Evolutionary conservation across 116 monocot genomes (phyloP).

Genomic region (Thalassia testudinum): DNA sequence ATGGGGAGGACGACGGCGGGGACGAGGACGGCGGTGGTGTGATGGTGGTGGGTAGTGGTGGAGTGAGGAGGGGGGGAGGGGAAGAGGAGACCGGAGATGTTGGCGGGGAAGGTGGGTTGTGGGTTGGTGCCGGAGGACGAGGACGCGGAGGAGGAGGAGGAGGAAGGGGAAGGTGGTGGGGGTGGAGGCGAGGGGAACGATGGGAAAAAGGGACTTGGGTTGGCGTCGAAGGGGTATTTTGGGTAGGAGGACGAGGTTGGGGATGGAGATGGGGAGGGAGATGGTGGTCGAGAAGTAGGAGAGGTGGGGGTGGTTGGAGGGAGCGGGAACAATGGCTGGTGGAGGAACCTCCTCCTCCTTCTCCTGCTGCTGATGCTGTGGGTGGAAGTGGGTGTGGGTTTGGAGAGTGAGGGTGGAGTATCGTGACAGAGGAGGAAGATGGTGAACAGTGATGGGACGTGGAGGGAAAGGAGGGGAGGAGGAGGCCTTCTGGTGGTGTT

Average conservation of each 20-base stretch:
- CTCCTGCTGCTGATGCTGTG: no score
- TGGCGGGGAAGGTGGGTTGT: conserved; percentile 34
- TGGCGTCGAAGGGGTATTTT: conserved; percentile 17
- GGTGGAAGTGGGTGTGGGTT: not conserved
- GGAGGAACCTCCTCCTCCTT: conserved; percentile 29
- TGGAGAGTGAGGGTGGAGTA: not conserved
- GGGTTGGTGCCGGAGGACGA: conserved; percentile 4
- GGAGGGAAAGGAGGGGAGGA: no score
- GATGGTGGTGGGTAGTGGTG: conserved; percentile 2
- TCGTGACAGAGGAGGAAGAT: no score
- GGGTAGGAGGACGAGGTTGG: conserved; percentile 12
- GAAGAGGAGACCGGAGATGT: conserved; percentile 32
- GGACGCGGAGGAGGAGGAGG: conserved; percentile 3
- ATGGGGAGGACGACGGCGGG: conserved; percentile 16
- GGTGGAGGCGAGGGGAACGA: conserved; percentile 18
- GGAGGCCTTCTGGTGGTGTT: no score
- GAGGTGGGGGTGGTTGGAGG: conserved; percentile 2
- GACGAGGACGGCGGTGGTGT: conserved; percentile 10
- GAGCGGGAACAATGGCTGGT: conserved; percentile 18
- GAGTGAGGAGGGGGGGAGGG: conserved; percentile 20
- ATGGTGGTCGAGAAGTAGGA: conserved; percentile 5
- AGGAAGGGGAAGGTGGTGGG: conserved; percentile 7
- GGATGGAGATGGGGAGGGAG: conserved; percentile 5
- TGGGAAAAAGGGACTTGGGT: conserved; percentile 29
- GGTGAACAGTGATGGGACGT: no score